A percentile compares a stretch with the other conserved stretches of the same genome.
phyloP scores from a whole-genome alignment of 441 rosid species.

The Populus tomentosa region DNA sequence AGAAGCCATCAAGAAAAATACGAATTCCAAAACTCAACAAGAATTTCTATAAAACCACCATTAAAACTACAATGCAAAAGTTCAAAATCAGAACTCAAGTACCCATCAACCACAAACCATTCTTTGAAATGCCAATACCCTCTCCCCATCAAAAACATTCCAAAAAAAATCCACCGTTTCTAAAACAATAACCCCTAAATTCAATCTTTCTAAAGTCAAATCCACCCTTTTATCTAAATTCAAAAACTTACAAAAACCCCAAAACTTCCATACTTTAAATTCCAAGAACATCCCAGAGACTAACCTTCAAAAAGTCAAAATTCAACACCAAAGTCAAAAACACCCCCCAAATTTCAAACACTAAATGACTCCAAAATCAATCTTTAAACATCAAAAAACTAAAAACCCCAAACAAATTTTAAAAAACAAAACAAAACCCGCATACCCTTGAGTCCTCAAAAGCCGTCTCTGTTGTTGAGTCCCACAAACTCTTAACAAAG shows the following conservation, averaged over 20 bases:
- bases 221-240: background rate
- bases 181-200: background rate
- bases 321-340: conserved; percentile 1
- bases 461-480: conserved; percentile 72
- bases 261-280: background rate
- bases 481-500: conserved; percentile 73
- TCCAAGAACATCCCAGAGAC: background rate
- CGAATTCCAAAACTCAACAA: background rate
- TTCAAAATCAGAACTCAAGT: background rate
- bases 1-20: background rate
- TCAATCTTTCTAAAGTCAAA: background rate
- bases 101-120: background rate
- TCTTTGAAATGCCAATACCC: background rate
- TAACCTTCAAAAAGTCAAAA: background rate
- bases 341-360: background rate
- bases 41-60: background rate
- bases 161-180: background rate
- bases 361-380: background rate
- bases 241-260: background rate
- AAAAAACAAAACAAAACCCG: conserved; percentile 5
- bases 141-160: background rate
- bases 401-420: conserved; percentile 7
- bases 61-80: background rate
- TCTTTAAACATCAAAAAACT: conserved; percentile 5
- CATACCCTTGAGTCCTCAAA: conserved; percentile 65